Evolutionary conservation across 2,329 filamentous ascomycete genomes (phyloP).

Genomic region (Epichloe hybrida): DNA sequence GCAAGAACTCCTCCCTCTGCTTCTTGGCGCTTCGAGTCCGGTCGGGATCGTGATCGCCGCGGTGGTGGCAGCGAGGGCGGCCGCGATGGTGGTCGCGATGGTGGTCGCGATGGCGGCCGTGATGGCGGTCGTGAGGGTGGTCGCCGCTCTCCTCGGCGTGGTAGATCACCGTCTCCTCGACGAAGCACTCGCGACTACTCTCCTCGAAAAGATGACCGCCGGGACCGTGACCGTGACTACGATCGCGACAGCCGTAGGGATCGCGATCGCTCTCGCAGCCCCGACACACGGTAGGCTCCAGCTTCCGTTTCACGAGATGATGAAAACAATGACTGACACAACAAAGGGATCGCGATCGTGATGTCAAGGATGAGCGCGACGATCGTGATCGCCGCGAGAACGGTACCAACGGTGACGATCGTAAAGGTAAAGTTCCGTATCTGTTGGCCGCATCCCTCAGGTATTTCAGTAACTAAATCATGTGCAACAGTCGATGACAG

Average conservation of each 20-base stretch:
- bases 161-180: conserved; percentile 67
- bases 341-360: conserved; percentile 38
- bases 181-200: conserved; percentile 69
- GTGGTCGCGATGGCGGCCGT: conserved; percentile 57
- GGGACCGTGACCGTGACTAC: conserved; percentile 66
- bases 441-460: not conserved
- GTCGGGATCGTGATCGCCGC: conserved; percentile 58
- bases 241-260: conserved; percentile 64
- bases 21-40: conserved; percentile 95
- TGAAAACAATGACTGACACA: conserved; percentile 14
- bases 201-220: conserved; percentile 77
- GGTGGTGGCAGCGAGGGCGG: conserved; percentile 31
- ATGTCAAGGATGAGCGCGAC: conserved; percentile 52
- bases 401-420: conserved; percentile 71
- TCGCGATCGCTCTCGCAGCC: conserved; percentile 63
- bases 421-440: conserved; percentile 53
- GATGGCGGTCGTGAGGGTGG: conserved; percentile 25
- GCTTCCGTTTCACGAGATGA: not conserved
- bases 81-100: conserved; percentile 50
- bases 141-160: conserved; percentile 46
- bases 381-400: conserved; percentile 64
- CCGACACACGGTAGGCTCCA: conserved; percentile 40
- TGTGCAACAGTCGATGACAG: conserved; percentile 39
- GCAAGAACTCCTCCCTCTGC: conserved; percentile 94
- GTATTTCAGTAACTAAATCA: not conserved